Evolutionary conservation across 371 early-diverging fungal genomes (phyloP).

Genomic region (Mucor plumbeus): DNA sequence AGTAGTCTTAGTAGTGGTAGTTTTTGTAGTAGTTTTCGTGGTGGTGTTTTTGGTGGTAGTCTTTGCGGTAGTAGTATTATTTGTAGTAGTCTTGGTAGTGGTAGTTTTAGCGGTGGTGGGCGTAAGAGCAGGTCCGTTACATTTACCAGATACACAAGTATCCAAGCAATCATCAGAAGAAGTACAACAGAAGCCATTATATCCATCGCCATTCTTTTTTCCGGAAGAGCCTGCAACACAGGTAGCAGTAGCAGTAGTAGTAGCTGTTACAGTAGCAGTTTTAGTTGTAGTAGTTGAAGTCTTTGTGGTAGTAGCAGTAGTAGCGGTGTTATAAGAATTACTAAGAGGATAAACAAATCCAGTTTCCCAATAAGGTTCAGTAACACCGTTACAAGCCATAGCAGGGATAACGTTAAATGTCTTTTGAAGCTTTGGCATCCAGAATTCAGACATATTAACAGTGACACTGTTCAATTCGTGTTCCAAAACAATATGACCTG

Average conservation of each 20-base stretch:
- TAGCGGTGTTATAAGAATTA: too few species aligned
- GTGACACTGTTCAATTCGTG: constrained; percentile 54
- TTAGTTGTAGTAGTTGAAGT: too few species aligned
- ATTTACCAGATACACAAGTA: too few species aligned
- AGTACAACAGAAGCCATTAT: too few species aligned
- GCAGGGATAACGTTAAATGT: constrained; percentile 46
- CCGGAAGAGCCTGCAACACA: too few species aligned
- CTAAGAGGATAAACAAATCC: not conserved
- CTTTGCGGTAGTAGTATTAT: not conserved
- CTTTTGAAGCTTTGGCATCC: constrained; percentile 45
- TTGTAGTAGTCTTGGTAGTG: not conserved
- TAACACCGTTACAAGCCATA: constrained; percentile 47
- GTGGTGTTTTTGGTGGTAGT: not conserved
- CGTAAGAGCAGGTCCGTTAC: too few species aligned
- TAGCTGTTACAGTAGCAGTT: too few species aligned
- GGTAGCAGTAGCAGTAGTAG: too few species aligned
- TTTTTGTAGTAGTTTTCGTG: not conserved
- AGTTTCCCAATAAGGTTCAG: constrained; percentile 52
- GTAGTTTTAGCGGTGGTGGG: not conserved
- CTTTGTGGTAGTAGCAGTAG: too few species aligned
- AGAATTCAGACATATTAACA: constrained; percentile 47
- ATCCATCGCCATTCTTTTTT: too few species aligned
- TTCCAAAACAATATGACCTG: constrained; percentile 53
- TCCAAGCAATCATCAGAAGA: too few species aligned
- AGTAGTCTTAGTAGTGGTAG: not conserved